These are phyloP conservation scores for Aspergillus asperescens DNA, from an alignment of 495 filamentous ascomycete species.

Conservation along the genomic window DNA sequence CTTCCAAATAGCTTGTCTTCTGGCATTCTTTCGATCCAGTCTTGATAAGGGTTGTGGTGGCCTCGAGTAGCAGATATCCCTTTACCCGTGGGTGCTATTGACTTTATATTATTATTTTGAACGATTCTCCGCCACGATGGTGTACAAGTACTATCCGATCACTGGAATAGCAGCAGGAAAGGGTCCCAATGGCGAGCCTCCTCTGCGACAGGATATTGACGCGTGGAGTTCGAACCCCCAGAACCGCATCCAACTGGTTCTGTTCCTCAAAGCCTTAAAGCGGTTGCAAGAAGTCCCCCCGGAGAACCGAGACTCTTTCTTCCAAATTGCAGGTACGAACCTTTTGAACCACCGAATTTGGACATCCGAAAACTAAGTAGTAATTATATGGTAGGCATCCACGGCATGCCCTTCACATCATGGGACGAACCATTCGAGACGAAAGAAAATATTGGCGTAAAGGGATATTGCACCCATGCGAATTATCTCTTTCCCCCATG, in stretches of 20 bases:
- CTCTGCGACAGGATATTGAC: background rate
- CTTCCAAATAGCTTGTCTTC: too few relatives aligned
- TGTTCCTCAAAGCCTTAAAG: background rate
- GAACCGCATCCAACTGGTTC: background rate
- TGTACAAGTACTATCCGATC: slow-evolving; percentile 1
- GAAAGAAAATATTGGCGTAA: background rate
- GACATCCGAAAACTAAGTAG: background rate
- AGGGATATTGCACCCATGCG: background rate
- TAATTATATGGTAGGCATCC: background rate
- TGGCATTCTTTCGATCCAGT: too few relatives aligned
- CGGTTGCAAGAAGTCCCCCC: background rate
- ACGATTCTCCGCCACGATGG: background rate
- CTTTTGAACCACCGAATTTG: background rate
- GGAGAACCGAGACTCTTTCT: background rate
- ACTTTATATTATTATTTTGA: background rate
- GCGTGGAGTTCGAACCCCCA: background rate
- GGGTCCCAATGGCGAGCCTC: background rate
- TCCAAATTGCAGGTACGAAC: background rate
- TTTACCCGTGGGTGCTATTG: too few relatives aligned
- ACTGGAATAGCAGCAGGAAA: background rate
- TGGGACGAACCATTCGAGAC: background rate
- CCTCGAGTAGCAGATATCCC: too few relatives aligned
- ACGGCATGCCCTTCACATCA: background rate
- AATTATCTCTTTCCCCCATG: background rate
- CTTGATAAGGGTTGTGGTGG: too few relatives aligned